Evolutionary conservation across 768 basidiomycete genomes (phyloP).

Genomic region (Lentinula raphanica): DNA sequence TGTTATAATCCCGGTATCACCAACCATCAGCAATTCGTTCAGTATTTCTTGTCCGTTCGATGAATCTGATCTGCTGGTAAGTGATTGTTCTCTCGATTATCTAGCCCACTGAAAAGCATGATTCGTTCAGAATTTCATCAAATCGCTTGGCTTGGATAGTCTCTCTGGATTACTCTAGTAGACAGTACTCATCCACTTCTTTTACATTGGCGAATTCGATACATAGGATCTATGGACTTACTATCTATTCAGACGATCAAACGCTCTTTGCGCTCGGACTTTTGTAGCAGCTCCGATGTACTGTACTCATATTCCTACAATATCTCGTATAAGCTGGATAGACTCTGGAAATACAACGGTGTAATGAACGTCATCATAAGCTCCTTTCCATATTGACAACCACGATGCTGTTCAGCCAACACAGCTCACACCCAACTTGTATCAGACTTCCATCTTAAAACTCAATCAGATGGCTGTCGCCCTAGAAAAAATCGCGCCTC

Average conservation of each 20-base stretch:
- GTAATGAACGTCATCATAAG: not conserved
- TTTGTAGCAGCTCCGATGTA: not conserved
- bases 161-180: not conserved
- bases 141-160: slow-evolving; percentile 1
- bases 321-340: not conserved
- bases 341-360: not conserved
- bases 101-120: no score
- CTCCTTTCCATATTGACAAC: not conserved
- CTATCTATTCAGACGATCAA: not conserved
- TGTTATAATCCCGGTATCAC: slow-evolving; percentile 60
- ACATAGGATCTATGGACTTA: not conserved
- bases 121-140: not conserved
- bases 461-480: not conserved
- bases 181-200: not conserved
- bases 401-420: not conserved
- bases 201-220: not conserved
- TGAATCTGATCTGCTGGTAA: slow-evolving; percentile 23
- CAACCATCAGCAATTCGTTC: slow-evolving; percentile 56
- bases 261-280: not conserved
- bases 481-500: slow-evolving; percentile 22
- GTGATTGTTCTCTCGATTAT: not conserved
- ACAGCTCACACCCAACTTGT: no score
- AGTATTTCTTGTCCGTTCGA: slow-evolving; percentile 62
- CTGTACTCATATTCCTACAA: not conserved
- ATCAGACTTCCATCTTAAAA: no score